Evolutionary conservation across 305 asterid genomes (phyloP).

Genomic region (Stenogyne calaminthoides): DNA sequence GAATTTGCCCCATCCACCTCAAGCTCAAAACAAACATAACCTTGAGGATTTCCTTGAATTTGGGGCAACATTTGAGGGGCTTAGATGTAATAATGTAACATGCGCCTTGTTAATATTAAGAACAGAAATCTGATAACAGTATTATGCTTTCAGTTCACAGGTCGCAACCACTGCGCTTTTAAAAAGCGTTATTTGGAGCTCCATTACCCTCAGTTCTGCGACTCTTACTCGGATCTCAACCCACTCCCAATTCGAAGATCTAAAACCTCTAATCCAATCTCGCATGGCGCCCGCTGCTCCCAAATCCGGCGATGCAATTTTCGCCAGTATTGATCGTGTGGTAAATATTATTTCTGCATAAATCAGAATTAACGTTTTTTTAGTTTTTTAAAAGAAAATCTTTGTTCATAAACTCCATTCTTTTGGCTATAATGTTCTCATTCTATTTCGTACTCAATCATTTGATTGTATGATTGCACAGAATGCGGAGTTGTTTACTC

Average conservation of each 20-base stretch:
- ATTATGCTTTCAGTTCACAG: not conserved
- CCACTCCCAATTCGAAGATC: conserved; percentile 16
- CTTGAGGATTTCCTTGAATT: too few relatives aligned
- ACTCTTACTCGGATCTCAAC: not conserved
- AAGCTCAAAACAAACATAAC: too few relatives aligned
- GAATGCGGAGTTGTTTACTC: conserved; percentile 94
- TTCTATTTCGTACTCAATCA: not conserved
- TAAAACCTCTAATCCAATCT: conserved; percentile 11
- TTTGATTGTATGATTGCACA: conserved; percentile 25
- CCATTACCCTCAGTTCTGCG: not conserved
- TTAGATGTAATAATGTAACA: not conserved
- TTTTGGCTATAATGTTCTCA: not conserved
- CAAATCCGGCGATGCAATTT: conserved; percentile 90
- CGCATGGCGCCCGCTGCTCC: conserved; percentile 83
- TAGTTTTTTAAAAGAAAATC: not conserved
- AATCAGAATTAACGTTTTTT: not conserved
- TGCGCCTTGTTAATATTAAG: not conserved
- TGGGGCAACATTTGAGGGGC: too few relatives aligned
- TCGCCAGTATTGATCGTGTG: conserved; percentile 92
- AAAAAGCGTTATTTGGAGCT: not conserved
- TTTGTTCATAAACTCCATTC: conserved; percentile 12
- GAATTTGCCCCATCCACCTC: too few relatives aligned
- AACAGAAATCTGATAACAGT: not conserved
- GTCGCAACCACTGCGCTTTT: not conserved
- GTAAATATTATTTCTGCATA: conserved; percentile 36